A percentile compares a stretch with the other conserved stretches of the same genome.
These are phyloP conservation scores for Raphanus raphanistrum DNA, from an alignment of 345 rosid genomes.

Conservation along the genomic window DNA sequence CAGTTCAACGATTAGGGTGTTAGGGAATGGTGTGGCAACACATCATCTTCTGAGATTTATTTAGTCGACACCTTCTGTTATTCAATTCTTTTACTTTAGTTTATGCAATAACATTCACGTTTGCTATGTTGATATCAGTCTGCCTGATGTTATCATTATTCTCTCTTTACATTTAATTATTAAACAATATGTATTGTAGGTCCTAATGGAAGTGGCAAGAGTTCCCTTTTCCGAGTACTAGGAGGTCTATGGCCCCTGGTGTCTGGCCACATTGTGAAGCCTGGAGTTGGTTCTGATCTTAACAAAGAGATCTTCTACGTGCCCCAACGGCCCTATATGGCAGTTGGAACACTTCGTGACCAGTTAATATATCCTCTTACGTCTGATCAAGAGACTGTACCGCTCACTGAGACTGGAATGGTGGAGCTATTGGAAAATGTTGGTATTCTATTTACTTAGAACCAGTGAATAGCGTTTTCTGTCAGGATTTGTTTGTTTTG, in stretches of 20 bases:
- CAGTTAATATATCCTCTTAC: slow-evolving; percentile 98
- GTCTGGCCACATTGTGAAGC: slow-evolving; percentile 91
- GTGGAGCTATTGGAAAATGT: slow-evolving; percentile 91
- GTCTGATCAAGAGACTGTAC: slow-evolving; percentile 60
- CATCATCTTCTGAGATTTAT: slow-evolving; percentile 12
- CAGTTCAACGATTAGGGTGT: slow-evolving; percentile 2
- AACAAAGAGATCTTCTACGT: slow-evolving; percentile 97
- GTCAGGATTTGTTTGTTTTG: slow-evolving; percentile 16
- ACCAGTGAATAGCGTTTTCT: background rate
- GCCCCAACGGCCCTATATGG: slow-evolving; percentile 99
- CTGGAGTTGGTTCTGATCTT: slow-evolving; percentile 98
- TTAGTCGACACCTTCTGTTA: background rate
- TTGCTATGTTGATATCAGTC: background rate
- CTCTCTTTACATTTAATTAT: slow-evolving; percentile 1
- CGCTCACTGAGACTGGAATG: slow-evolving; percentile 76
- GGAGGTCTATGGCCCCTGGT: slow-evolving; percentile 99
- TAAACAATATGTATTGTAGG: slow-evolving; percentile 52
- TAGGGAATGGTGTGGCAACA: slow-evolving; percentile 1
- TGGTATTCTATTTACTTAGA: slow-evolving; percentile 25
- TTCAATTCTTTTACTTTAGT: background rate
- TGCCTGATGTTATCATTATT: slow-evolving; percentile 4
- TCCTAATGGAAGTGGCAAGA: slow-evolving; percentile 99
- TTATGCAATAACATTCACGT: background rate
- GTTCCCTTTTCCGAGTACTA: slow-evolving; percentile 97
- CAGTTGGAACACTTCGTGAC: slow-evolving; percentile 94